Evolutionary conservation across 176 grass and related monocot genomes (phyloP), one percentile per base, ranked within the genome.

Genomic region (Triticum timopheevii): DNA sequence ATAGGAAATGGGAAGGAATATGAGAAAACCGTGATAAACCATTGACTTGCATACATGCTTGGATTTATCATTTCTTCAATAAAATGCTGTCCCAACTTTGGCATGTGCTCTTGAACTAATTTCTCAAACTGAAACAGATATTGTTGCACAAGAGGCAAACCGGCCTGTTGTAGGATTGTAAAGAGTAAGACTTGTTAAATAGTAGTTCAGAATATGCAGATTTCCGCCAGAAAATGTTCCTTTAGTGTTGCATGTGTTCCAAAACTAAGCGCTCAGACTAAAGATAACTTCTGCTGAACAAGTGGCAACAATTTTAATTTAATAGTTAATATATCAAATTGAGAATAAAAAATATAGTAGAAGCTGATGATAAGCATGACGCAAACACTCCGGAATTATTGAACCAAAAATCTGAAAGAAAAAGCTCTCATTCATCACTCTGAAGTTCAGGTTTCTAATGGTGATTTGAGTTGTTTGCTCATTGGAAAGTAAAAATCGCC

Each of bases 11-110:
- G 94, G 74, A 96, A 96, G 58, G 97, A 96, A 77, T 99, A 99
- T 1, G 87, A 91, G 71, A 96, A 99, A 89, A 96, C 92, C n/a
- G 97, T 96, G 81, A 99, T 96, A 86, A 98, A 96, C 97, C 97
- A 98, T 85, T 96, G 94, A 25, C 97, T 98, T 56, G 90, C 94
- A 88, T 98, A 99, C 97, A 99, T 99, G 89, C 88, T 96, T 86
- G 92, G 94, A 82, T 91, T 96, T 86, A 99, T 92, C 94, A 96
- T 99, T 87, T 99, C 94, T 78, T 94, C 90, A 85, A 88, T 49
- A 90, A 98, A 96, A 89, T 99, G 94, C 50, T 90, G 82, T 50
- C 94, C 97, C 87, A 99, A 85, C 82, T 94, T 90, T 50, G 97
- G 97, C 84, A 99, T 88, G 73, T 85, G 80, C 42, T 99, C 97